phyloP scores from a whole-genome alignment of 495 filamentous ascomycete species.

The Lichenothelia convexa region DNA sequence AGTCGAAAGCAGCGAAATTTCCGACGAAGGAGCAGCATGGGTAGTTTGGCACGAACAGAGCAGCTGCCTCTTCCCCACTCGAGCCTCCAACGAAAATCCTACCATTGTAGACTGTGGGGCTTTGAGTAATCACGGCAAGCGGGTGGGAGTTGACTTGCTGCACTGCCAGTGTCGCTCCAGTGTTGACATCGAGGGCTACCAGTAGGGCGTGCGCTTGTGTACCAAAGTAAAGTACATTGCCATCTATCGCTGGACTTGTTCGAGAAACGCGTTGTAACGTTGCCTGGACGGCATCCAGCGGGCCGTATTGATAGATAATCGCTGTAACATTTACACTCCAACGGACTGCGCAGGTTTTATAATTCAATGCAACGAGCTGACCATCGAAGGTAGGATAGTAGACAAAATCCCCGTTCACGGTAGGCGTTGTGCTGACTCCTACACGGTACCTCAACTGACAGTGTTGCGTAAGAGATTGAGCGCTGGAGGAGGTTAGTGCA shows the following conservation, averaged over 20 bases:
- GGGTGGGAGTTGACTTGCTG: slow-evolving; percentile 2
- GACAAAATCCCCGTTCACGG: no score
- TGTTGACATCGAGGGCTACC: background rate
- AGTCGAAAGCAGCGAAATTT: slow-evolving; percentile 1
- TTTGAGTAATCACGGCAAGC: slow-evolving; percentile 2
- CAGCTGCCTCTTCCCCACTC: slow-evolving; percentile 1
- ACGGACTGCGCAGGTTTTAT: no score
- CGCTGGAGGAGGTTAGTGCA: no score
- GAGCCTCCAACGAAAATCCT: slow-evolving; percentile 2
- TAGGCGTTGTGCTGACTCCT: no score
- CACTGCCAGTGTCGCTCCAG: background rate
- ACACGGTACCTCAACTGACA: no score
- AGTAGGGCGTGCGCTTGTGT: background rate
- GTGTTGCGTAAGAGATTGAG: no score
- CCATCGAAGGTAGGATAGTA: no score
- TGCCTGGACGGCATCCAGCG: no score
- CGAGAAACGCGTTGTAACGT: background rate
- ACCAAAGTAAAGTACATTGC: background rate
- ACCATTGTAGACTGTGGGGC: slow-evolving; percentile 4
- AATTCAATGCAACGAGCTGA: no score
- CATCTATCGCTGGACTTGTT: background rate
- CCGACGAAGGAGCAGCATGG: slow-evolving; percentile 4
- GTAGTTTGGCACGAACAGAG: background rate
- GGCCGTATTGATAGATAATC: no score
- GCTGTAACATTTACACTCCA: no score